A percentile compares a stretch with the other conserved stretches of the same genome.
These are phyloP conservation scores for Diaporthe ilicicola DNA, from an alignment of 2,329 filamentous ascomycete genomes.

Conservation along the genomic window DNA sequence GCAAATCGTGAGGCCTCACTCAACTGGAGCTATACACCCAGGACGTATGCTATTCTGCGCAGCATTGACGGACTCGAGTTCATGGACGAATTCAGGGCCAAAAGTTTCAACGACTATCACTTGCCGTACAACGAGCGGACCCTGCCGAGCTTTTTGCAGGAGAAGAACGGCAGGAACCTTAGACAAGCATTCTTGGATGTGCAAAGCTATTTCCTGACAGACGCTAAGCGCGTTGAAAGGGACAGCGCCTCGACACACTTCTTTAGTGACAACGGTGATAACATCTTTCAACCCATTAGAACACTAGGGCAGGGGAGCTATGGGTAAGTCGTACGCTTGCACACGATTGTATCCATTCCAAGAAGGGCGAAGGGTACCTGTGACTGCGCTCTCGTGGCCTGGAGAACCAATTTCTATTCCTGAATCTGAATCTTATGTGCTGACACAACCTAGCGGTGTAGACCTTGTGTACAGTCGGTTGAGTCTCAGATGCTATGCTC, in stretches of 20 bases:
- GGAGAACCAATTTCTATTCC: not conserved
- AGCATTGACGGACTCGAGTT: constrained; percentile 27
- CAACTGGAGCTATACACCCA: constrained; percentile 28
- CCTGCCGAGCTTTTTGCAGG: constrained; percentile 28
- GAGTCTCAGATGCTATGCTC: constrained; percentile 30
- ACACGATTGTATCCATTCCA: no score
- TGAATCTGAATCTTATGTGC: not conserved
- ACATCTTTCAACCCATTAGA: constrained; percentile 26
- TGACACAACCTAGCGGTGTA: constrained; percentile 25
- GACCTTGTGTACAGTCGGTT: constrained; percentile 33
- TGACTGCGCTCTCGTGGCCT: not conserved
- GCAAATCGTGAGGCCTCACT: constrained; percentile 16
- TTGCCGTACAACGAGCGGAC: constrained; percentile 35
- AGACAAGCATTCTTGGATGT: constrained; percentile 32
- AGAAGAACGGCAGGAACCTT: constrained; percentile 1
- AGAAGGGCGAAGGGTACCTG: no score
- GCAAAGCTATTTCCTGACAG: constrained; percentile 36
- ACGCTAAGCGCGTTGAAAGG: constrained; percentile 34
- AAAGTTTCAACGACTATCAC: constrained; percentile 33
- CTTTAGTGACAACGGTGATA: constrained; percentile 23
- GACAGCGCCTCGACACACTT: constrained; percentile 25
- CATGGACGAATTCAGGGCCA: constrained; percentile 32
- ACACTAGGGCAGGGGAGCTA: constrained; percentile 34
- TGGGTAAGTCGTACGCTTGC: constrained; percentile 19
- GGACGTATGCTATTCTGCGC: constrained; percentile 34